Evolutionary conservation across 2,329 filamentous ascomycete genomes (phyloP).

Genomic region (Penicillium sp.): DNA sequence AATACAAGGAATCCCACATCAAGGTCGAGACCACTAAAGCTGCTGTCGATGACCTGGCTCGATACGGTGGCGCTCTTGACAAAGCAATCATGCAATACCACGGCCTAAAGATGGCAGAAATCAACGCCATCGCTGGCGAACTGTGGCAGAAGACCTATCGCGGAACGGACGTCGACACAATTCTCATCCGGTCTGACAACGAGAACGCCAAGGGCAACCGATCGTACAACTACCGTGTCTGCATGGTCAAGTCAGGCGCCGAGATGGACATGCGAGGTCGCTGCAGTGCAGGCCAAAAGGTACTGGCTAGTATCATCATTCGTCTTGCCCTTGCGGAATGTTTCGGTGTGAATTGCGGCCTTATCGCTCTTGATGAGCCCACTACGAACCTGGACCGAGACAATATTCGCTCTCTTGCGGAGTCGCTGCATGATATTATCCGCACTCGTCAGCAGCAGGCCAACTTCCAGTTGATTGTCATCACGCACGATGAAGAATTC

Average conservation of each 20-base stretch:
- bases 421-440: conserved; percentile 84
- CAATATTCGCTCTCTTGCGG: conserved; percentile 87
- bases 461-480: conserved; percentile 97
- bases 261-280: conserved; percentile 99
- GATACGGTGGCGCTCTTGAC: conserved; percentile 80
- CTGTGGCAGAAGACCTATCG: conserved; percentile 98
- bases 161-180: conserved; percentile 94
- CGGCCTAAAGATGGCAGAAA: conserved; percentile 94
- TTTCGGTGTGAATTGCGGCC: conserved; percentile 91
- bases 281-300: conserved; percentile 94
- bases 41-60: conserved; percentile 82
- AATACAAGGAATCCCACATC: conserved; percentile 85
- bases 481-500: conserved; percentile 98
- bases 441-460: conserved; percentile 74
- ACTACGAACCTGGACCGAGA: conserved; percentile 95
- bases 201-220: conserved; percentile 73
- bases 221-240: conserved; percentile 94
- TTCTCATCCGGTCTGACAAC: conserved; percentile 88
- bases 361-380: conserved; percentile 95
- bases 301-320: conserved; percentile 95
- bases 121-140: conserved; percentile 91
- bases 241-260: conserved; percentile 94
- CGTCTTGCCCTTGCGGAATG: conserved; percentile 93
- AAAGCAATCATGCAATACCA: conserved; percentile 98
- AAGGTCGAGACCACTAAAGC: conserved; percentile 89